Evolutionary conservation across 108 stramenopile species (phyloP), one percentile per base, ranked within the genome.

Genomic region (Cyclotella baltica): DNA sequence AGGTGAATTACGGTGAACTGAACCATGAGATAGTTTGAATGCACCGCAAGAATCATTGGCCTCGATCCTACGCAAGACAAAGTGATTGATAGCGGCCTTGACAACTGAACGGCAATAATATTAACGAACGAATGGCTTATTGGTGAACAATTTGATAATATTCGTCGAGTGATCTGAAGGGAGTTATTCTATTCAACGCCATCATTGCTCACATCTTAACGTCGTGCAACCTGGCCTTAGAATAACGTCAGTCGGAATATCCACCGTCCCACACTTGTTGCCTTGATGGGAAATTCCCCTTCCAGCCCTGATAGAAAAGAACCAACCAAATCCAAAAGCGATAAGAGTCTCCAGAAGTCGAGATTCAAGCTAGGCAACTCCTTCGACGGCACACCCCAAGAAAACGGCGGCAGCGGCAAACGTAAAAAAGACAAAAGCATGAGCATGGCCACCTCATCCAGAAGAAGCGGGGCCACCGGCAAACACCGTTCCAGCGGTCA

Each of bases 371-470:
- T 13, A 43, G 40, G 13, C 40, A 43, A 25, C 2, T 55, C 55
- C 22, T 55, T 3, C 10, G 35, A 62, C 35, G 10, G 2, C 20
- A 62, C 35, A 15, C 16, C 9, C 61, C 0, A 15, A 15, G 34
- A 34, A 3, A 36, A 34, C 20, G 20, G 30, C 61, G 19, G 30
- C 18, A 15, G 31, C 61, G 38, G 25, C 63, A 23, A 29, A 20
- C 13, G 31, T 16, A 31, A 31, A 30, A 61, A 34, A 61, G 33
- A 61, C 59, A 33, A 34, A 10, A 61, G 10, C 4, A 61, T 61
- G 59, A 61, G 59, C 59, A 34, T 31, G 31, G 31, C 33, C 31
- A 33, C 59, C 59, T 61, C 59, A 11, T 30, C 59, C 4, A 10
- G 51, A 52, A 10, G 51, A 52, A 52, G 19, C 59, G 59, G 31